These are phyloP conservation scores for Sequoiadendron giganteum DNA, from an alignment of 75 land plant species.

Conservation along the genomic window DNA sequence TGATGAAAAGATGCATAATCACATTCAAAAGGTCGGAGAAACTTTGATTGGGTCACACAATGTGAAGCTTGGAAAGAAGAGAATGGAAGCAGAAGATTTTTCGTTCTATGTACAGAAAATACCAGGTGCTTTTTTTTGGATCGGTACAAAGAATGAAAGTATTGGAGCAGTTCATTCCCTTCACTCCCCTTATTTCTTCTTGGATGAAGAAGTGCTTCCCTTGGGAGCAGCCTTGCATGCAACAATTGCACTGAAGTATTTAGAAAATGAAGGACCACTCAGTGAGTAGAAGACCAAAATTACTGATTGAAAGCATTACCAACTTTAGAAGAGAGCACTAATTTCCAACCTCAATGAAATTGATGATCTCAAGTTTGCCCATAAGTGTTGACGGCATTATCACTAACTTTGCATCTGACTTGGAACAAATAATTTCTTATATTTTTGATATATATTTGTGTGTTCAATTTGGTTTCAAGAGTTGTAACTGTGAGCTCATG, in stretches of 20 bases:
- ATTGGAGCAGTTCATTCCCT: constrained; percentile 20
- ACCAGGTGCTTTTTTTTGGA: constrained; percentile 40
- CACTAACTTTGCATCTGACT: no score
- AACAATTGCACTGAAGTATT: constrained; percentile 65
- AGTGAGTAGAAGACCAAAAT: not conserved
- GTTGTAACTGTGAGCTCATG: not conserved
- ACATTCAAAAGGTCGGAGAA: constrained; percentile 52
- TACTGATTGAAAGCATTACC: not conserved
- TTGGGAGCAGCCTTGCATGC: constrained; percentile 82
- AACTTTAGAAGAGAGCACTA: not conserved
- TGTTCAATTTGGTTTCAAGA: not conserved
- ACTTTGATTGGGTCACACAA: constrained; percentile 46
- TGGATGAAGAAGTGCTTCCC: constrained; percentile 70
- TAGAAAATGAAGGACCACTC: constrained; percentile 20
- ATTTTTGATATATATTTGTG: not conserved
- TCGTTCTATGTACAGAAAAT: constrained; percentile 64
- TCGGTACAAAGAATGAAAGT: constrained; percentile 56
- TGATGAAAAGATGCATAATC: constrained; percentile 54
- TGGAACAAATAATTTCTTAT: not conserved
- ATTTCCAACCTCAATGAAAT: not conserved
- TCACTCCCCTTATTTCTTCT: constrained; percentile 67
- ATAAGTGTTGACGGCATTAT: no score
- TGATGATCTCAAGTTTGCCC: not conserved
- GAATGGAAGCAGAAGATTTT: constrained; percentile 87
- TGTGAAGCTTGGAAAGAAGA: constrained; percentile 25